phyloP scores from a whole-genome alignment of 257 asterid species.

The Apocynum venetum region DNA sequence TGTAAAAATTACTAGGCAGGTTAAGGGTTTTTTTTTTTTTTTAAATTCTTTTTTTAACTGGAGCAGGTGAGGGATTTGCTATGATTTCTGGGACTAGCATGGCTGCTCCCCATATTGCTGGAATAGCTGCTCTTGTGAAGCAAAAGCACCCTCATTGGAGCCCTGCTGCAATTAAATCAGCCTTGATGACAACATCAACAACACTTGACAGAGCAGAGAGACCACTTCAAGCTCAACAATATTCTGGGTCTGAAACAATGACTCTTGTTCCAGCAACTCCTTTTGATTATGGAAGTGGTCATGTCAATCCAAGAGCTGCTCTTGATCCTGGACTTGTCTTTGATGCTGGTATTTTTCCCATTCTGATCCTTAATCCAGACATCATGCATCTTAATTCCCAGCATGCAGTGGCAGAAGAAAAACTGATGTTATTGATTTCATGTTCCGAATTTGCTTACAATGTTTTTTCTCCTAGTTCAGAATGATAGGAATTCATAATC shows the following conservation, averaged over 20 bases:
- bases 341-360: conserved; percentile 48
- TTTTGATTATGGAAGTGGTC: conserved; percentile 80
- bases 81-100: conserved; percentile 84
- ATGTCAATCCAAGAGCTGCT: conserved; percentile 76
- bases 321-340: conserved; percentile 73
- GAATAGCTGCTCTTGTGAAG: conserved; percentile 78
- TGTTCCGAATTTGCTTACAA: background rate
- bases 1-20: conserved; percentile 1
- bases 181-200: conserved; percentile 74
- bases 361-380: background rate
- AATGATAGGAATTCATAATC: background rate
- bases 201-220: conserved; percentile 66
- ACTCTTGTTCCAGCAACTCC: conserved; percentile 69
- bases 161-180: conserved; percentile 77
- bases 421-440: background rate
- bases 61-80: conserved; percentile 79
- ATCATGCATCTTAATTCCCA: background rate
- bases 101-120: conserved; percentile 87
- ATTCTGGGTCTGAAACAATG: conserved; percentile 60
- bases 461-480: background rate
- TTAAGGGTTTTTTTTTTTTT: background rate
- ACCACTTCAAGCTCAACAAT: conserved; percentile 72
- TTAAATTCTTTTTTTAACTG: conserved; percentile 15
- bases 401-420: background rate
- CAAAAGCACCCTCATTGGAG: conserved; percentile 85